Conservation (phyloP, 768 basidiomycete genomes). For the Auricularia heimuer region DNA sequence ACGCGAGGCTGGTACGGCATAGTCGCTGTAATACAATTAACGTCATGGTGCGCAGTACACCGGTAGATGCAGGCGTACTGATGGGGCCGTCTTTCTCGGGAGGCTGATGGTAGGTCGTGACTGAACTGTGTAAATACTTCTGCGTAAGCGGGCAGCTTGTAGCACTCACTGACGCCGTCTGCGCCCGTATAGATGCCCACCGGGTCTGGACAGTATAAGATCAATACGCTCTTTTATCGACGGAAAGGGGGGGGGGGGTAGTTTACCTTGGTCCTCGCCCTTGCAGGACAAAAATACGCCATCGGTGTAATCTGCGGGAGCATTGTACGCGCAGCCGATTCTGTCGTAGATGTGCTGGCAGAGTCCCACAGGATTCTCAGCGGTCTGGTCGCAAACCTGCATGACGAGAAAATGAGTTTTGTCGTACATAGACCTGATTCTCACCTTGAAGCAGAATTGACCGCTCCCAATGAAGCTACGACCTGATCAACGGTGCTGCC, state of each 20-base stretch:
- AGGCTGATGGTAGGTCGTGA: no score
- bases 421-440: no score
- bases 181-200: constrained; percentile 39
- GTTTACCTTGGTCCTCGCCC: constrained; percentile 44
- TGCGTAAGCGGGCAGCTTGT: no score
- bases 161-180: constrained; percentile 22
- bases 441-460: constrained; percentile 37
- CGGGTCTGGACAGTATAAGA: constrained; percentile 12
- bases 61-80: no score
- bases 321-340: constrained; percentile 67
- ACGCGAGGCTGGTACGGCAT: no score
- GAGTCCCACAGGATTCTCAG: constrained; percentile 35
- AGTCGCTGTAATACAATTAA: no score
- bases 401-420: constrained; percentile 14
- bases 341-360: constrained; percentile 71
- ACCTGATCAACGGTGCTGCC: background rate
- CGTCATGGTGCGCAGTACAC: no score
- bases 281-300: constrained; percentile 55
- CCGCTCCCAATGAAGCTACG: constrained; percentile 62
- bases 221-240: no score
- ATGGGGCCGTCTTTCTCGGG: no score
- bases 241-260: no score
- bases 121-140: no score
- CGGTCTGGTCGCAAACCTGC: constrained; percentile 57
- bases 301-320: constrained; percentile 51